Evolutionary conservation across 139 green algal genomes (phyloP).

Genomic region (Axilococcus clingmanii): DNA sequence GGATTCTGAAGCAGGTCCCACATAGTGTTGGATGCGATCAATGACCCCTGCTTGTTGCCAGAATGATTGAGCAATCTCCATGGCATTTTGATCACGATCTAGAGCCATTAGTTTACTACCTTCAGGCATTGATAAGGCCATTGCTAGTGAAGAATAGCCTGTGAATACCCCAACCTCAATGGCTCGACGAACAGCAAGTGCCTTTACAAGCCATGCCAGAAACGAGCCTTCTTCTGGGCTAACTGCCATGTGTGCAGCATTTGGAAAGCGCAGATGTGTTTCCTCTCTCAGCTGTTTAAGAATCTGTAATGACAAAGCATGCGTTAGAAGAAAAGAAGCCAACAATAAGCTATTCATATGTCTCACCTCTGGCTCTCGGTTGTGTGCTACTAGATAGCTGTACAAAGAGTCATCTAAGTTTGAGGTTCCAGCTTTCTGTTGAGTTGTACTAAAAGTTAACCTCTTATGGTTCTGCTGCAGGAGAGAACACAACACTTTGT

Average conservation of each 20-base stretch:
- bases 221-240: constrained; percentile 76
- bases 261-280: constrained; percentile 35
- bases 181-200: constrained; percentile 33
- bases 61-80: constrained; percentile 59
- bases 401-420: too few species aligned
- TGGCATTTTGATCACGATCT: constrained; percentile 53
- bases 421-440: too few species aligned
- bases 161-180: constrained; percentile 81
- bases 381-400: too few species aligned
- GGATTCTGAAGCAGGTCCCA: constrained; percentile 23
- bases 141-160: constrained; percentile 68
- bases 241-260: constrained; percentile 55
- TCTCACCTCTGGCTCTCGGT: too few species aligned
- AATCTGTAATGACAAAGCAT: too few species aligned
- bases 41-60: constrained; percentile 56
- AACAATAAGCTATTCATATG: too few species aligned
- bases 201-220: constrained; percentile 56
- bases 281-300: constrained; percentile 44
- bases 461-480: too few species aligned
- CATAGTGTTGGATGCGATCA: constrained; percentile 31
- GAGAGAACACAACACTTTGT: too few species aligned
- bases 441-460: too few species aligned
- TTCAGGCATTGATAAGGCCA: constrained; percentile 61
- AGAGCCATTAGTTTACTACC: constrained; percentile 63
- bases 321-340: too few species aligned